A percentile compares a stretch with the other conserved stretches of the same genome.
phyloP scores from a whole-genome alignment of 805 yeast genomes.

The Starmerella lactis-condensi region DNA sequence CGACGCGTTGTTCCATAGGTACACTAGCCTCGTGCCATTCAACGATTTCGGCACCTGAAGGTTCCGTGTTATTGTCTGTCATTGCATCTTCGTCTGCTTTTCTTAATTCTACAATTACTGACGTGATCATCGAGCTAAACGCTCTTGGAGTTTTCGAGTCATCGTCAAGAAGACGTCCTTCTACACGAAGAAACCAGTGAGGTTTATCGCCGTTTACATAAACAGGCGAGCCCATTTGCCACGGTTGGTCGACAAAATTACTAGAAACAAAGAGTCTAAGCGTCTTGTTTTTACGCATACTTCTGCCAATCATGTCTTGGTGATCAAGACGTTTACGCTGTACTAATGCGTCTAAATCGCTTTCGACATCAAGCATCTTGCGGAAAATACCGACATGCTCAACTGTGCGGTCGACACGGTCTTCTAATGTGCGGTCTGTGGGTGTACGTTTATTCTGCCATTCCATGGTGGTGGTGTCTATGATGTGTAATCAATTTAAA shows the following conservation, averaged over 20 bases:
- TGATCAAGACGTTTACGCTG: conserved; percentile 71
- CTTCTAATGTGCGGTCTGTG: conserved; percentile 36
- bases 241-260: conserved; percentile 69
- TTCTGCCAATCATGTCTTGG: conserved; percentile 45
- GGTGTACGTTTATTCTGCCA: conserved; percentile 25
- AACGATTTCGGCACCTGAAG: conserved; percentile 27
- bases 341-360: conserved; percentile 57
- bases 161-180: conserved; percentile 57
- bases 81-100: conserved; percentile 2
- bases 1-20: conserved; percentile 24
- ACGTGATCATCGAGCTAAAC: conserved; percentile 65
- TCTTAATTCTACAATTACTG: conserved; percentile 61
- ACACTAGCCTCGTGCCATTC: conserved; percentile 65
- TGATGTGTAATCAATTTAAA: no score
- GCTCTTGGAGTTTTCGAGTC: conserved; percentile 36
- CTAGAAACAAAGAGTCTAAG: conserved; percentile 70
- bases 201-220: conserved; percentile 14
- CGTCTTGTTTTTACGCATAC: conserved; percentile 33
- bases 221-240: conserved; percentile 36
- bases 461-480: conserved; percentile 10
- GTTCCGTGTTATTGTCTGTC: neutral
- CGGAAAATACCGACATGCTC: conserved; percentile 62
- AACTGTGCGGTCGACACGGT: conserved; percentile 28
- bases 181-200: conserved; percentile 68
- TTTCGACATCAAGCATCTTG: conserved; percentile 62